Percentiles rank a stretch among this genome's conserved stretches.
Conservation (phyloP, 2,329 filamentous ascomycete genomes). For the Colletotrichum musicola region DNA sequence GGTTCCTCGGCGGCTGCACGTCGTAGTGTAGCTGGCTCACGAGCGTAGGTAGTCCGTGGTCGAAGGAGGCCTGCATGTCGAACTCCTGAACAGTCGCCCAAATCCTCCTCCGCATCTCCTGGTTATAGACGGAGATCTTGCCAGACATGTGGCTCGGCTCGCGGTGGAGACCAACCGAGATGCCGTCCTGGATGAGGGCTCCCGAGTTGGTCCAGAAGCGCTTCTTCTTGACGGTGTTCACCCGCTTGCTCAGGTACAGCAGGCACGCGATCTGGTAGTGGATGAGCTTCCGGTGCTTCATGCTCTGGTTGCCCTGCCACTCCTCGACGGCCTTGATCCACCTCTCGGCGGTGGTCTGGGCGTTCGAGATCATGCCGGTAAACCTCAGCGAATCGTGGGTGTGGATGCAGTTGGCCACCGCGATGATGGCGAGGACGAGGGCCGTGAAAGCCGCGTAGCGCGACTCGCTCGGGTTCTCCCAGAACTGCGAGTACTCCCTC, state of each 20-base stretch:
- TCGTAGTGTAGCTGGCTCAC: conserved; percentile 69
- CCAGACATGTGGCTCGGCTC: conserved; percentile 68
- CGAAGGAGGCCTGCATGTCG: conserved; percentile 72
- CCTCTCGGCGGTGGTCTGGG: conserved; percentile 66
- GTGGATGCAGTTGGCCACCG: conserved; percentile 69
- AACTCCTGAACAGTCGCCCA: conserved; percentile 74
- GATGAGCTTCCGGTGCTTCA: conserved; percentile 71
- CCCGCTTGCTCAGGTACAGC: conserved; percentile 70
- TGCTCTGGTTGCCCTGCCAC: conserved; percentile 68
- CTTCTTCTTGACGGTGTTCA: conserved; percentile 75
- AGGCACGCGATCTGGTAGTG: conserved; percentile 72
- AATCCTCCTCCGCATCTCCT: conserved; percentile 71
- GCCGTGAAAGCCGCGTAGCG: conserved; percentile 68
- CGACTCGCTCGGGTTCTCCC: conserved; percentile 58
- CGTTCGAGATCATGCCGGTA: conserved; percentile 69
- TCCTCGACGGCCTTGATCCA: conserved; percentile 69
- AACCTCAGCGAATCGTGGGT: conserved; percentile 66
- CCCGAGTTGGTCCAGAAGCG: conserved; percentile 71
- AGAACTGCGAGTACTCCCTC: conserved; percentile 67
- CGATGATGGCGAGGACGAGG: conserved; percentile 70
- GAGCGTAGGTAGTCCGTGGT: conserved; percentile 70
- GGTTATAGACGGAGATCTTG: conserved; percentile 69
- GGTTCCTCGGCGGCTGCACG: conserved; percentile 66
- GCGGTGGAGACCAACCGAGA: conserved; percentile 70
- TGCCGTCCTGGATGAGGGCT: conserved; percentile 67